Conservation (phyloP, 441 rosid genomes). For the Breynia disticha region DNA sequence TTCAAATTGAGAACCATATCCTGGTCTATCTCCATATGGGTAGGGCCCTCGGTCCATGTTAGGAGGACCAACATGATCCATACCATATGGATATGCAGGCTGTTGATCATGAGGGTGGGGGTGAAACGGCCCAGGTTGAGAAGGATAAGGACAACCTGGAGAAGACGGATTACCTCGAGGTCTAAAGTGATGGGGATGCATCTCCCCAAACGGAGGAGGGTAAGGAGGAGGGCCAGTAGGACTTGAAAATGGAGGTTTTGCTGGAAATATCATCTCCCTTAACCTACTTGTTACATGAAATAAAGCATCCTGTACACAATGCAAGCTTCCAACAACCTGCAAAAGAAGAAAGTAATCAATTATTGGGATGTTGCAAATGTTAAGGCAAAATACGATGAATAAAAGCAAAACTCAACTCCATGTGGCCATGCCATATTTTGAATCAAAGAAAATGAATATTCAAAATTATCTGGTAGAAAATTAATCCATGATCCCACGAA, state of each 20-base stretch:
- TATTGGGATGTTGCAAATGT: no score
- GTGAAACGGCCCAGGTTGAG: constrained; percentile 41
- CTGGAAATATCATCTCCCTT: constrained; percentile 50
- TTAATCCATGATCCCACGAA: no score
- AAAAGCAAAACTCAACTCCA: no score
- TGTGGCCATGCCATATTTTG: no score
- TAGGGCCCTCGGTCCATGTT: constrained; percentile 25
- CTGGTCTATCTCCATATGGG: constrained; percentile 40
- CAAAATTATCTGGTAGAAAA: no score
- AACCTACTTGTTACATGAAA: constrained; percentile 59
- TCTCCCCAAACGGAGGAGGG: constrained; percentile 54
- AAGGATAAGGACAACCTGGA: constrained; percentile 53
- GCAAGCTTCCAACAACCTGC: constrained; percentile 57
- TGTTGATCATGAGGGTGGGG: constrained; percentile 33
- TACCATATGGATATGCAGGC: constrained; percentile 36
- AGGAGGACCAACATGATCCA: constrained; percentile 27
- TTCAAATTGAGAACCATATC: constrained; percentile 58
- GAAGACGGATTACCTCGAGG: constrained; percentile 53
- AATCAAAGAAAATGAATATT: no score
- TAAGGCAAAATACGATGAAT: no score
- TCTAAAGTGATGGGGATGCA: constrained; percentile 58
- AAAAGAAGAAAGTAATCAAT: constrained; percentile 9
- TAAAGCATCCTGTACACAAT: constrained; percentile 62
- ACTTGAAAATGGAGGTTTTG: constrained; percentile 35
- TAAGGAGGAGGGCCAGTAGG: constrained; percentile 43